phyloP scores from a whole-genome alignment of 352 stramenopile genomes.

The Phytophthora foliorum region DNA sequence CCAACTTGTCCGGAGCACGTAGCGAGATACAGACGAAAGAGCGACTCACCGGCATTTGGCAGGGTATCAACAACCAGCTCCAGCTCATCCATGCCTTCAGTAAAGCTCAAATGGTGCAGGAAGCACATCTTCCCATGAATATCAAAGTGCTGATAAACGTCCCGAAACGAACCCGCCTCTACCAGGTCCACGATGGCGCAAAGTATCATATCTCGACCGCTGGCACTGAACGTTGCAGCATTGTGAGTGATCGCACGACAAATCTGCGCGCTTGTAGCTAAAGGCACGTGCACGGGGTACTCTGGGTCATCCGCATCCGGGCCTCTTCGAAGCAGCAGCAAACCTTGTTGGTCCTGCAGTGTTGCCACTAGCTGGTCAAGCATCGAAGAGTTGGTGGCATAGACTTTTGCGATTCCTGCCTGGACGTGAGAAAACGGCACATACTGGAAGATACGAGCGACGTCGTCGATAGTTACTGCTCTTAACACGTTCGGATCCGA shows the following conservation, averaged over 20 bases:
- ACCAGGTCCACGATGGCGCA: conserved; percentile 73
- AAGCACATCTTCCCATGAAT: conserved; percentile 66
- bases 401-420: conserved; percentile 35
- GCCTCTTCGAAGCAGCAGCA: conserved; percentile 14
- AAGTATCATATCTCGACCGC: conserved; percentile 81
- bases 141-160: conserved; percentile 76
- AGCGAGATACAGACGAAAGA: conserved; percentile 71
- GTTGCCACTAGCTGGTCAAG: conserved; percentile 33
- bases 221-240: conserved; percentile 62
- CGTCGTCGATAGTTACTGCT: conserved; percentile 53
- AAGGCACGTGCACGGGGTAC: conserved; percentile 64
- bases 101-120: conserved; percentile 66
- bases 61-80: conserved; percentile 61
- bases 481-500: conserved; percentile 49
- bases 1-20: conserved; percentile 47
- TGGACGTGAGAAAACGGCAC: conserved; percentile 50
- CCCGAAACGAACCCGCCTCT: conserved; percentile 72
- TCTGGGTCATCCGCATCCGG: conserved; percentile 39
- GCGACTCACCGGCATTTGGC: conserved; percentile 63
- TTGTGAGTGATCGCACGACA: conserved; percentile 74
- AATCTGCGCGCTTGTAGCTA: conserved; percentile 75
- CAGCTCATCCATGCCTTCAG: conserved; percentile 63
- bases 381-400: conserved; percentile 23
- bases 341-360: conserved; percentile 37
- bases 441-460: conserved; percentile 55